Evolutionary conservation across 768 basidiomycete genomes (phyloP).

Genomic region (Suillus bovinus): DNA sequence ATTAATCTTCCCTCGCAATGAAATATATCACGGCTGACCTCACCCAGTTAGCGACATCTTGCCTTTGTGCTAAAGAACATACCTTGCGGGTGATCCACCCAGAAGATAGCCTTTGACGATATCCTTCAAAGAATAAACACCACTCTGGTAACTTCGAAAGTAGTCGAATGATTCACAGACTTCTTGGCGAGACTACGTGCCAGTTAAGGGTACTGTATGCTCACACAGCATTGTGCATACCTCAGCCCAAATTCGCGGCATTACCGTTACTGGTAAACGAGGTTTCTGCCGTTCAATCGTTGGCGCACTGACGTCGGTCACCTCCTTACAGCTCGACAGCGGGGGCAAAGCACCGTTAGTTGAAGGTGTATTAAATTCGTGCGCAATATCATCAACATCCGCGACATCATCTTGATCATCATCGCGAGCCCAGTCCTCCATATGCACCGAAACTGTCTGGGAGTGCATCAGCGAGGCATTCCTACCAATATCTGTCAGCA

Average conservation of each 20-base stretch:
- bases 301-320: neutral
- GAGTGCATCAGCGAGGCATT: constrained; percentile 13
- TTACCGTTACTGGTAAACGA: constrained; percentile 18
- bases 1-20: constrained; percentile 66
- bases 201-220: neutral
- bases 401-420: constrained; percentile 21
- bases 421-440: constrained; percentile 29
- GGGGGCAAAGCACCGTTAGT: constrained; percentile 16
- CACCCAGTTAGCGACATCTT: neutral
- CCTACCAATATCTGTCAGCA: constrained; percentile 19
- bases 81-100: constrained; percentile 70
- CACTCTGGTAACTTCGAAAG: constrained; percentile 71
- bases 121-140: constrained; percentile 66
- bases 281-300: constrained; percentile 19
- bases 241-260: constrained; percentile 47
- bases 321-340: constrained; percentile 4
- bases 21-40: constrained; percentile 65
- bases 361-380: constrained; percentile 14
- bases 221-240: constrained; percentile 28
- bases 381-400: constrained; percentile 1
- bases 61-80: constrained; percentile 17
- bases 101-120: constrained; percentile 76
- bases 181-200: constrained; percentile 72
- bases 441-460: neutral
- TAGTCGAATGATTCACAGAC: constrained; percentile 78